Conservation (phyloP, 2,329 filamentous ascomycete genomes). For the Calonectria montana region DNA sequence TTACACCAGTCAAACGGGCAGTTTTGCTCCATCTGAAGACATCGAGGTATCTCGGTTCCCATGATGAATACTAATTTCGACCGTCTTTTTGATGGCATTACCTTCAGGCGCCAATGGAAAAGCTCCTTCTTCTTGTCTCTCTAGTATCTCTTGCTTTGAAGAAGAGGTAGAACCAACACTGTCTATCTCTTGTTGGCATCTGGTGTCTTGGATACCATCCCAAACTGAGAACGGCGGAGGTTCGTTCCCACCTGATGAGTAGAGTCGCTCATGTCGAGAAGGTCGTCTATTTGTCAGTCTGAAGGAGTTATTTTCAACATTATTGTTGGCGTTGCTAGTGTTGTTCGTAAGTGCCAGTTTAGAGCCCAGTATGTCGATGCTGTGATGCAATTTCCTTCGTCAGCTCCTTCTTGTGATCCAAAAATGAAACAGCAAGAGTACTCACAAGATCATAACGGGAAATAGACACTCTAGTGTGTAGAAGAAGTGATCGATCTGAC, state of each 20-base stretch:
- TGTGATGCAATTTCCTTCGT: not conserved
- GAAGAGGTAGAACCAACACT: constrained; percentile 19
- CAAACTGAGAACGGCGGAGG: constrained; percentile 24
- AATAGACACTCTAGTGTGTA: constrained; percentile 55
- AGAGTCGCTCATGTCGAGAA: constrained; percentile 10
- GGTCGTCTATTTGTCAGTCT: constrained; percentile 19
- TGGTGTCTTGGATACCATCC: constrained; percentile 21
- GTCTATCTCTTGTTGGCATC: constrained; percentile 18
- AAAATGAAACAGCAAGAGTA: fast-evolving
- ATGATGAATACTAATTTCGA: constrained; percentile 28
- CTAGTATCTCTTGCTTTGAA: constrained; percentile 23
- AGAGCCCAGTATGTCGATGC: constrained; percentile 49
- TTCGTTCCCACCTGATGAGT: constrained; percentile 24
- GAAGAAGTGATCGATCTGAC: constrained; percentile 54
- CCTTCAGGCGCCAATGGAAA: constrained; percentile 13
- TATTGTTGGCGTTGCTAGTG: constrained; percentile 14
- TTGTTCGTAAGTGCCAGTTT: constrained; percentile 41
- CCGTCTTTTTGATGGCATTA: constrained; percentile 34
- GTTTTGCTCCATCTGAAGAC: not conserved
- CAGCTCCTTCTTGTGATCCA: not conserved
- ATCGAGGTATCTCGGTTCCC: constrained; percentile 6
- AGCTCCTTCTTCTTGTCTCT: not conserved
- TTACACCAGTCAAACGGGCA: not conserved
- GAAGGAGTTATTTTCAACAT: constrained; percentile 26
- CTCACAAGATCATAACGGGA: constrained; percentile 53